Evolutionary conservation across 2,329 filamentous ascomycete genomes (phyloP).

Genomic region (Beauveria scarabaeidicola): DNA sequence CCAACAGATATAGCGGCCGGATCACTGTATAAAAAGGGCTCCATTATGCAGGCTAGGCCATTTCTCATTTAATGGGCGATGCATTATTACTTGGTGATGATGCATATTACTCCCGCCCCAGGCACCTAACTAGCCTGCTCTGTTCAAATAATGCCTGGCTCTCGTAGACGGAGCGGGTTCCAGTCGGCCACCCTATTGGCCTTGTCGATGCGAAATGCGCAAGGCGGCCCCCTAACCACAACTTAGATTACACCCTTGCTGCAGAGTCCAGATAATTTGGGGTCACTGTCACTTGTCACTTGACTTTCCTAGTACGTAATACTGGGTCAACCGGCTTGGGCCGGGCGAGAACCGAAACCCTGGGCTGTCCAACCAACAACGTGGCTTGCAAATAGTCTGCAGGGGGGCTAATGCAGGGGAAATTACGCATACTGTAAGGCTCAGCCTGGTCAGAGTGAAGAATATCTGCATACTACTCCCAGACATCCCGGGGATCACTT

Average conservation of each 20-base stretch:
- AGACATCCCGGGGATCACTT: no score
- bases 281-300: background rate
- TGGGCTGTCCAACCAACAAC: background rate
- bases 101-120: background rate
- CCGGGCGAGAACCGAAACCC: background rate
- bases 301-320: background rate
- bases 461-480: no score
- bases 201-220: background rate
- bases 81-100: no score
- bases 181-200: background rate
- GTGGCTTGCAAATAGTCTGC: slow-evolving; percentile 9
- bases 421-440: background rate
- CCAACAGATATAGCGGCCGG: no score
- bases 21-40: no score
- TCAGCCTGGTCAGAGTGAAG: background rate
- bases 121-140: background rate
- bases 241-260: background rate
- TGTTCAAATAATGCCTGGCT: background rate
- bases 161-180: background rate
- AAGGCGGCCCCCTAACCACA: background rate
- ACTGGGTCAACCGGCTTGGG: background rate
- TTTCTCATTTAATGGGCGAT: background rate
- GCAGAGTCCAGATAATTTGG: background rate
- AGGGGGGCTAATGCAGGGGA: slow-evolving; percentile 7
- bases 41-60: background rate